Base-by-base conservation (phyloP, 108 stramenopile genomes). In the Cylindrotheca fusiformis region DNA sequence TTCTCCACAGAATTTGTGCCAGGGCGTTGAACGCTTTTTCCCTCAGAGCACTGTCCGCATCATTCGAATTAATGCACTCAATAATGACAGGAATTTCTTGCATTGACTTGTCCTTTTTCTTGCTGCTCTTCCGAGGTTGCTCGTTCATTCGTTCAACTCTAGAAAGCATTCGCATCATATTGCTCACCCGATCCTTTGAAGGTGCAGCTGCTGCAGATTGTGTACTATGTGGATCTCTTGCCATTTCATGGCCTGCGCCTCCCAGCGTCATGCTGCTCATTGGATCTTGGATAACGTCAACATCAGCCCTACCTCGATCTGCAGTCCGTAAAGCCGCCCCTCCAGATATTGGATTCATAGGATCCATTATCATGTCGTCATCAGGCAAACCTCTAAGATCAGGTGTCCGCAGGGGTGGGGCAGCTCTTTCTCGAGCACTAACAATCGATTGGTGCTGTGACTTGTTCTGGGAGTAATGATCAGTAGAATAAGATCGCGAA, bases 31-130 rank as follows among this genome's bases (percentile, higher is more conserved):
- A 47, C 19, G 71, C 71, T 26, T 55, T 46, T 53, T 60, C 68
- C 20, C 68, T 24, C 20, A 54, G 23, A 48, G 58, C 46, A 48
- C 65, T 31, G 33, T 67, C 56, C 33, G 55, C 48, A 55, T 69
- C 52, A 21, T 52, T 36, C 19, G 61, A 50, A 47, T 76, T 76
- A 2, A 65, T 47, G 32, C 59, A 66, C 3, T 54, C 41, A 20
- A 66, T 44, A 44, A 77, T 58, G 14, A 29, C 57, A 26, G 61
- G 68, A 20, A 68, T 65, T 24, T 75, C 74, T 17, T 57, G 29
- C 17, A 63, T 36, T 25, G 3, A 27, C 26, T 59, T 5, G 1
- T 69, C 48, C 44, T 53, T 10, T 12, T 55, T 49, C 30, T 52
- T 32, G 32, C n/a, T 20, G 20, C 23, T 48, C n/a, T 27, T 25